Evolutionary conservation across 305 asterid genomes (phyloP), one percentile per base, ranked within the genome.

Genomic region (Fraxinus sp.): DNA sequence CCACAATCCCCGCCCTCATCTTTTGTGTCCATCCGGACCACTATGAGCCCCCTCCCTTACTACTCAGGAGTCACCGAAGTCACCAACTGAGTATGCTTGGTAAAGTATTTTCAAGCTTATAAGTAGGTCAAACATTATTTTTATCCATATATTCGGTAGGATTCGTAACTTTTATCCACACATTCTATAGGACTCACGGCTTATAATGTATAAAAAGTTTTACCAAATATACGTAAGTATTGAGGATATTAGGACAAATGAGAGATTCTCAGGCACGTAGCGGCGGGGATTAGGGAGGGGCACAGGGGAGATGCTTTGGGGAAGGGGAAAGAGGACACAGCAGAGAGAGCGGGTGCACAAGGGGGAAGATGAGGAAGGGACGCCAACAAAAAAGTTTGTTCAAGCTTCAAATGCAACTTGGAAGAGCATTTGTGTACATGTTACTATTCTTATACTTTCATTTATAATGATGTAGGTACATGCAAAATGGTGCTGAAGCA

Each of bases 401-500:
- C 62, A 4, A 49, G 62, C 20, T 3, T 16, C 62, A 14, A 49
- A 49, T 49, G 62, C 62, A 49, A 16, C 62, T 49, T 49, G 18
- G 18, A 49, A 16, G 22, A 49, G 62, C 7, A 14, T 14, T 0
- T 16, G 22, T 49, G 62, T 49, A 4, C 22, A 16, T 16, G 62
- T 16, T 52, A 5, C 26, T 37, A 82, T 74, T 32, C 81, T 62
- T 66, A 28, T 57, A 55, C 55, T 37, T 30, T 72, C 30, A 16
- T 33, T 72, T 44, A 11, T 14, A 44, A 66, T 80, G 77, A 37
- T 35, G 59, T 35, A 93, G 95, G 91, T 91, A 91, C 88, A 94
- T 95, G 98, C 95, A 91, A 81, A 82, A 72, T 83, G 98, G 98
- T 76, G 99, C 99, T 0, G 98, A 95, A 82, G 94, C 92, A 82